Percentiles rank a stretch among this genome's conserved stretches.
Conservation (phyloP, 2,329 filamentous ascomycete species). For the Cadophora sp. region DNA sequence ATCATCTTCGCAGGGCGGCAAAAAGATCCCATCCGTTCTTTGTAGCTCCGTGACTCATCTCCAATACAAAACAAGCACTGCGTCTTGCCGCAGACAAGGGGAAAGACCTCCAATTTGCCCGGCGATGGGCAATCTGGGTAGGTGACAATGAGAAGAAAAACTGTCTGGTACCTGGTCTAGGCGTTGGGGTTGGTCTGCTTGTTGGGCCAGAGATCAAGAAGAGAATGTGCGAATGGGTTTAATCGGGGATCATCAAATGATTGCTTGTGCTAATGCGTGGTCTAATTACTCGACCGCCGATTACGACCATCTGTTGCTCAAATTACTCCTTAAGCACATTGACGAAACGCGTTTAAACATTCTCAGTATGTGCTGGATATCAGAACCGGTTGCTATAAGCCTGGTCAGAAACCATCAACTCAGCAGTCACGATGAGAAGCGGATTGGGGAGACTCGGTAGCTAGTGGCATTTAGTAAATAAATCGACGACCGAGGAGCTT, state of each 20-base stretch:
- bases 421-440: constrained; percentile 24
- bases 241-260: constrained; percentile 20
- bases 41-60: too few relatives aligned
- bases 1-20: too few relatives aligned
- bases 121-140: constrained; percentile 18
- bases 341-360: constrained; percentile 25
- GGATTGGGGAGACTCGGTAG: too few relatives aligned
- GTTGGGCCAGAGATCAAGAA: constrained; percentile 27
- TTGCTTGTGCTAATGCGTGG: constrained; percentile 26
- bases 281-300: constrained; percentile 28
- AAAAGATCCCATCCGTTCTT: too few relatives aligned
- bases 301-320: constrained; percentile 28
- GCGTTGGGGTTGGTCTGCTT: constrained; percentile 22
- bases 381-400: constrained; percentile 25
- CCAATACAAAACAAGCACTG: too few relatives aligned
- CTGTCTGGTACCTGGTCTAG: constrained; percentile 22
- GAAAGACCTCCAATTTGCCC: constrained; percentile 18
- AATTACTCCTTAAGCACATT: constrained; percentile 27
- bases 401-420: constrained; percentile 27
- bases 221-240: constrained; percentile 25
- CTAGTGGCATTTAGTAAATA: too few relatives aligned
- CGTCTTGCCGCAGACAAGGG: too few relatives aligned
- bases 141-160: constrained; percentile 23
- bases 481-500: too few relatives aligned
- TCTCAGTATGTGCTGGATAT: constrained; percentile 24